These are phyloP conservation scores for Nannizziopsis arthrosporioides DNA, from an alignment of 2,329 filamentous ascomycete genomes.

Conservation along the genomic window DNA sequence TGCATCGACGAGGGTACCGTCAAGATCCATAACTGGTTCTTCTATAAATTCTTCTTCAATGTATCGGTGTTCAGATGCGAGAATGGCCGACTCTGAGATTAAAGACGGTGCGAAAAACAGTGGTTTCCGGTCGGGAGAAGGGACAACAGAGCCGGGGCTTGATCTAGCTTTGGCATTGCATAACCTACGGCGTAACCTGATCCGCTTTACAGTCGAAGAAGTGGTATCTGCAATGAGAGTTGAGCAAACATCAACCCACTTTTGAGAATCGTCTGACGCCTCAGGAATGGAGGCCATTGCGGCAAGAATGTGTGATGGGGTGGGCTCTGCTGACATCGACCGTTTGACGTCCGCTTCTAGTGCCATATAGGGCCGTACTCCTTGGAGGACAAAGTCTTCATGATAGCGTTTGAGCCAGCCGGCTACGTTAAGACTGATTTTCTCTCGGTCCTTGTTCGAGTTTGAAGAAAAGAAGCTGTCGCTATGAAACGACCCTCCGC, in stretches of 20 bases:
- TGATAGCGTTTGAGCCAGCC: constrained; percentile 48
- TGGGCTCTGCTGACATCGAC: constrained; percentile 46
- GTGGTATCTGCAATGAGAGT: constrained; percentile 46
- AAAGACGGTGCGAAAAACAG: constrained; percentile 16
- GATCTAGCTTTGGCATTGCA: constrained; percentile 19
- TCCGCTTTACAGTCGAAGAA: constrained; percentile 44
- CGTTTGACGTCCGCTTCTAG: constrained; percentile 45
- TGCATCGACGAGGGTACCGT: constrained; percentile 46
- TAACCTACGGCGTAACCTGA: constrained; percentile 42
- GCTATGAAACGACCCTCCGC: constrained; percentile 35
- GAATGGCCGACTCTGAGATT: neutral
- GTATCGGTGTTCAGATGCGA: constrained; percentile 14
- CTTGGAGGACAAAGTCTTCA: constrained; percentile 49
- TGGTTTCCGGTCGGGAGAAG: constrained; percentile 20
- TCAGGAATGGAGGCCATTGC: constrained; percentile 25
- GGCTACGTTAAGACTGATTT: constrained; percentile 44
- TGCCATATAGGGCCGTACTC: constrained; percentile 42
- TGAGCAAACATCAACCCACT: constrained; percentile 47
- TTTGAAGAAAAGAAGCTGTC: constrained; percentile 23
- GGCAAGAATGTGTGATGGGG: constrained; percentile 23
- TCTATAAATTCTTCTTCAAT: constrained; percentile 43
- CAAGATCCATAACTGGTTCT: constrained; percentile 47
- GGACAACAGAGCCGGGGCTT: constrained; percentile 15
- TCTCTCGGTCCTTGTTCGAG: constrained; percentile 28
- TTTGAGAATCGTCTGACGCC: constrained; percentile 25